A percentile compares a stretch with the other conserved stretches of the same genome.
Evolutionary conservation across 768 basidiomycete genomes (phyloP).

Genomic region (Floccularia luteovirens): DNA sequence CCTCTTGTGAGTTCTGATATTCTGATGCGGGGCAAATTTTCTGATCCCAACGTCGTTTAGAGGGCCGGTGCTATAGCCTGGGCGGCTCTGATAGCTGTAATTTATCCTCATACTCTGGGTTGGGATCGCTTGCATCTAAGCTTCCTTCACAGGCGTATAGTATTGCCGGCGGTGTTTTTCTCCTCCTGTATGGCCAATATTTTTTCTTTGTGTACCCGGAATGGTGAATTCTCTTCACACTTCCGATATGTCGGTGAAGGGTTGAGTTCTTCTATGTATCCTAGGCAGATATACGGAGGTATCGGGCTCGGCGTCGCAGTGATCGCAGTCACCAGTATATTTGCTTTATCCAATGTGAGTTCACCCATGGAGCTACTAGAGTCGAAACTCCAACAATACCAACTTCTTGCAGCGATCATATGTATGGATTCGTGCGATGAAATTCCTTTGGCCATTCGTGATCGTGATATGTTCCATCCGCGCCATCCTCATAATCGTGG

Average conservation of each 20-base stretch:
- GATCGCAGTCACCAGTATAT: slow-evolving; percentile 42
- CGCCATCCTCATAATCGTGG: slow-evolving; percentile 66
- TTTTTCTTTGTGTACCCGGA: slow-evolving; percentile 60
- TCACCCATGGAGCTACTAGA: neutral
- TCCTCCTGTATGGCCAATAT: slow-evolving; percentile 54
- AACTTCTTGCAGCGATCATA: slow-evolving; percentile 51
- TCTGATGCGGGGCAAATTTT: slow-evolving; percentile 8
- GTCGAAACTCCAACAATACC: neutral
- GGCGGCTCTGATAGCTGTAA: slow-evolving; percentile 55
- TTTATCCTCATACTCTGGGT: slow-evolving; percentile 12
- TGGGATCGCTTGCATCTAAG: slow-evolving; percentile 2
- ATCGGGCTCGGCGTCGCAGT: slow-evolving; percentile 47
- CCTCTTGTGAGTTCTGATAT: slow-evolving; percentile 48
- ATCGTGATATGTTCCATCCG: slow-evolving; percentile 58
- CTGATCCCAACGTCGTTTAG: slow-evolving; percentile 30
- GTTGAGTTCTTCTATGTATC: slow-evolving; percentile 4
- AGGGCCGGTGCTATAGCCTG: slow-evolving; percentile 68
- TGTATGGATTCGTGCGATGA: slow-evolving; percentile 56
- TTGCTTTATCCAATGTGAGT: slow-evolving; percentile 60
- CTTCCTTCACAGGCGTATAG: slow-evolving; percentile 46
- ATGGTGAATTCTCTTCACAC: slow-evolving; percentile 33
- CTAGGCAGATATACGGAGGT: slow-evolving; percentile 65
- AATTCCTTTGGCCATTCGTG: slow-evolving; percentile 65
- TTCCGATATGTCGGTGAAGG: slow-evolving; percentile 23
- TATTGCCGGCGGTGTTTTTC: slow-evolving; percentile 55